Conservation (phyloP, 371 early-diverging fungal species). For the Mortierella polycephala region DNA sequence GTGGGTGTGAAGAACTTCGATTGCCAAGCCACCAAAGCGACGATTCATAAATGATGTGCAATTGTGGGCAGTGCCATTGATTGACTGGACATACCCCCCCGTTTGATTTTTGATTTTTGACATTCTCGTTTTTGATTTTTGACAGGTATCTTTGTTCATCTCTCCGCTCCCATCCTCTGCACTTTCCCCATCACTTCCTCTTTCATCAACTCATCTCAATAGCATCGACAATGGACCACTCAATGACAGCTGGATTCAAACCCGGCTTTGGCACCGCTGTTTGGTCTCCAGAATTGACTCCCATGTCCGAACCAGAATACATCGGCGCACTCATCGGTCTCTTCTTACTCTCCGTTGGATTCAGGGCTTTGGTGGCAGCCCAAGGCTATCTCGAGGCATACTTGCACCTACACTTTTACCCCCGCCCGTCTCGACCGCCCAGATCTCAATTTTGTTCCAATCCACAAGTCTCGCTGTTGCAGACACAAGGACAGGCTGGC, state of each 20-base stretch:
- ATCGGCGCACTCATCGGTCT: conserved; percentile 69
- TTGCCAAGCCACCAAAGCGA: too few relatives aligned
- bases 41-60: too few relatives aligned
- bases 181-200: neutral
- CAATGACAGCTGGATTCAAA: conserved; percentile 22
- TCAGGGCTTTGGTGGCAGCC: conserved; percentile 61
- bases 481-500: too few relatives aligned
- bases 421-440: conserved; percentile 18
- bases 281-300: conserved; percentile 41
- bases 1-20: too few relatives aligned
- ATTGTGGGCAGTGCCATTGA: too few relatives aligned
- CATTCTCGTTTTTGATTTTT: neutral
- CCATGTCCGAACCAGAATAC: conserved; percentile 60
- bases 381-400: conserved; percentile 61
- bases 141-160: neutral
- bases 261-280: conserved; percentile 33
- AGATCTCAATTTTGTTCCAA: neutral
- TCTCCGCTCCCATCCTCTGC: neutral
- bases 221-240: conserved; percentile 19
- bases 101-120: neutral
- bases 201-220: neutral
- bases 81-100: too few relatives aligned
- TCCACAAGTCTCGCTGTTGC: too few relatives aligned
- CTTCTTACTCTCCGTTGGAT: conserved; percentile 61
- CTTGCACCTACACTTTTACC: conserved; percentile 49